Conservation (phyloP, 1,139 yeast genomes). For the Kodamaea plutei region DNA sequence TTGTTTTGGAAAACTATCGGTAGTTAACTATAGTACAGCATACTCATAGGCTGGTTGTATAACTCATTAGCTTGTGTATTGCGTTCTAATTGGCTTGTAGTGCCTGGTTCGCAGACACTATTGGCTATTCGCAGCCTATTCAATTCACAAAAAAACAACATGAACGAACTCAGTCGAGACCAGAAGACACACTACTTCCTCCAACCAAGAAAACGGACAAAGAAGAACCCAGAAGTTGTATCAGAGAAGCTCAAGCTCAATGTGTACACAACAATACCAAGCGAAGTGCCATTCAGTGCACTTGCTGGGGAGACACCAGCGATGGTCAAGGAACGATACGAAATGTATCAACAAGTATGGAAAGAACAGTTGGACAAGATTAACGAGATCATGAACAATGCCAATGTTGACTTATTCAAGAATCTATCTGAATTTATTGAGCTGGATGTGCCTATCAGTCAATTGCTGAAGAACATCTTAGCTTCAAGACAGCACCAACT, state of each 20-base stretch:
- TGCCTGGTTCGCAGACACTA: too few species aligned
- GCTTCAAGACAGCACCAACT: slow-evolving; percentile 19
- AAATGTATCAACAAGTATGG: slow-evolving; percentile 40
- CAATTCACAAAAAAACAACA: too few species aligned
- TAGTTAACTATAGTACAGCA: too few species aligned
- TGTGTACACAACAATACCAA: background rate
- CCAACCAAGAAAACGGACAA: slow-evolving; percentile 6
- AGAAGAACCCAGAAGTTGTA: background rate
- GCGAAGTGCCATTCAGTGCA: background rate
- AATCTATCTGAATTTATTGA: slow-evolving; percentile 28
- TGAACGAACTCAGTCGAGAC: too few species aligned
- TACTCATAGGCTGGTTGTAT: too few species aligned
- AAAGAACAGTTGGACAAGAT: slow-evolving; percentile 32
- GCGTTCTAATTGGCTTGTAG: too few species aligned
- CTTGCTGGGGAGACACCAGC: slow-evolving; percentile 28
- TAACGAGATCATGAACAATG: slow-evolving; percentile 32
- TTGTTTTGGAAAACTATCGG: too few species aligned
- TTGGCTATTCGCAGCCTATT: too few species aligned
- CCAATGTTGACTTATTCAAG: slow-evolving; percentile 36
- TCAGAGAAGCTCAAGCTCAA: background rate
- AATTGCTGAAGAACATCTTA: slow-evolving; percentile 4
- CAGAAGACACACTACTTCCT: slow-evolving; percentile 16
- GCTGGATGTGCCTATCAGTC: slow-evolving; percentile 6
- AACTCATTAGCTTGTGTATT: too few species aligned
- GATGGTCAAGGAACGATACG: slow-evolving; percentile 33